Evolutionary conservation across 371 early-diverging fungal species (phyloP).

Genomic region (Mortierella sp.): DNA sequence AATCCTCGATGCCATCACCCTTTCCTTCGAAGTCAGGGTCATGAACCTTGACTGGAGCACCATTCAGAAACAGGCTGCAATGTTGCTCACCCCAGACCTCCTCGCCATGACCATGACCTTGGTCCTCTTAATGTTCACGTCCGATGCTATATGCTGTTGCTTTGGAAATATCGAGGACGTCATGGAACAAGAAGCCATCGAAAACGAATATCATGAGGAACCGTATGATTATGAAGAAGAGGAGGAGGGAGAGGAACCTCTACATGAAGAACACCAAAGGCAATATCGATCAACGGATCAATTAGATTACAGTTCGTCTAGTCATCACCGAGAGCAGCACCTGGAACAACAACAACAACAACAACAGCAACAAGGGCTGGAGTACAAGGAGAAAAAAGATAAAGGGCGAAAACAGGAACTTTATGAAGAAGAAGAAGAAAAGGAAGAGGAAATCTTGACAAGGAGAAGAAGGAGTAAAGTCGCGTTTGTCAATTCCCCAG

Average conservation of each 20-base stretch:
- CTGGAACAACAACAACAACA: too few relatives aligned
- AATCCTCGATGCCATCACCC: conserved; percentile 50
- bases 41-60: conserved; percentile 21
- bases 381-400: not conserved
- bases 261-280: too few relatives aligned
- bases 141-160: conserved; percentile 12
- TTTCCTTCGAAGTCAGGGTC: conserved; percentile 47
- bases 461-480: not conserved
- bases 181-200: not conserved
- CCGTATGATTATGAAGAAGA: not conserved
- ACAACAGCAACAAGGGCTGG: conserved; percentile 2
- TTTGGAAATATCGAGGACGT: not conserved
- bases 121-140: conserved; percentile 21
- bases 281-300: too few relatives aligned
- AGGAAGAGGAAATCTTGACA: conserved; percentile 1
- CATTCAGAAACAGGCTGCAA: conserved; percentile 4
- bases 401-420: not conserved
- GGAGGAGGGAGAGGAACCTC: too few relatives aligned
- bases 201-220: not conserved
- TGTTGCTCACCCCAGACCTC: conserved; percentile 31
- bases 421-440: not conserved
- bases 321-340: not conserved
- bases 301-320: not conserved
- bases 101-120: conserved; percentile 25
- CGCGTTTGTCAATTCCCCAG: conserved; percentile 5